Base-by-base conservation (phyloP, 495 filamentous ascomycete species). In the Monascus purpureus region DNA sequence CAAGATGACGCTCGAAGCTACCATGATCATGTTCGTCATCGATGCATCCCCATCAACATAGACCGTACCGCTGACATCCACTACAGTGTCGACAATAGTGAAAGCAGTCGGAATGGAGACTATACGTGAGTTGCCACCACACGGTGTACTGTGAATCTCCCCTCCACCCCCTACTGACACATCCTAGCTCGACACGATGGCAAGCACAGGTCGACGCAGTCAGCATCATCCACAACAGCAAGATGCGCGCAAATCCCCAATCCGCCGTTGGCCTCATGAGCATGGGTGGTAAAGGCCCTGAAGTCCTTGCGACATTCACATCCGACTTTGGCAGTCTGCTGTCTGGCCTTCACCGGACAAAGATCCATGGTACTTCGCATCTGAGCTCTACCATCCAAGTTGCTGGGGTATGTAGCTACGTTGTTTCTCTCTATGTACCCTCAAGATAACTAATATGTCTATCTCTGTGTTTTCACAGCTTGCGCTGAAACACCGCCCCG, bases 241-340 rank as follows among this genome's bases (percentile, higher is more conserved):
- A 96, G 59, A 93, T 87, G 41, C 75, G 84, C 60, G 80, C 73
- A 53, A 93, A 99, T 57, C 81, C 90, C 14, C 90, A 99, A 61
- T 94, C 86, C 8, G 88, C 85, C 14, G 92, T 96, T 33, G 90
- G 90, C 38, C 68, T 99, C 30, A 93, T 99, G 86, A 94, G 82
- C 56, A 95, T 96, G 87, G 90, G 83, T 36, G 90, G 90, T 45
- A 88, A 87, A 47, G 85, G 86, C 8, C 90, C 90, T 25, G 92
- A 99, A 61, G 86, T 96, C 35, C 70, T 96, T 24, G 88, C 90
- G 16, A 99, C 92, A 13, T 69, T 96, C 53, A 96, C 90, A 29
- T 81, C 82, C 28, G 88, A 96, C 51, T 81, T 88, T 45, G 92
- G 90, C 47, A 87, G 92, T 59, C 84, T 99, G 39, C 65, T 95